Evolutionary conservation across 2,329 filamentous ascomycete genomes (phyloP).

Genomic region (Penicillium sp.): DNA sequence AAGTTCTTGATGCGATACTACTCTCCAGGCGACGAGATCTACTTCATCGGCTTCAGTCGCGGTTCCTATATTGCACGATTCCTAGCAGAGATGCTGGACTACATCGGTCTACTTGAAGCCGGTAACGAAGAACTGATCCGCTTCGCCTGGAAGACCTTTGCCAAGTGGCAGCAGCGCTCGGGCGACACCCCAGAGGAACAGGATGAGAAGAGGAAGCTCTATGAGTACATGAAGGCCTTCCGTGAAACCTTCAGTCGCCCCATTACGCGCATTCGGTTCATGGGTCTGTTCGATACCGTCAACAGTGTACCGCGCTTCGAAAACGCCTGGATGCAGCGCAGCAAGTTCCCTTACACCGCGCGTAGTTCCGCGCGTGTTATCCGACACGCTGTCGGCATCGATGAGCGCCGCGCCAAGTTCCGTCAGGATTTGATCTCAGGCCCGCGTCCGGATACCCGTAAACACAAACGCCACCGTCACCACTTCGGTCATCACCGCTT

Average conservation of each 20-base stretch:
- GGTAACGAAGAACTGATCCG: conserved; percentile 85
- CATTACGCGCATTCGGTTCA: conserved; percentile 72
- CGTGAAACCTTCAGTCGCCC: conserved; percentile 80
- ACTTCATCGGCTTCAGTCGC: conserved; percentile 74
- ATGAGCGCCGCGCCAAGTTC: conserved; percentile 63
- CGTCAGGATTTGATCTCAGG: conserved; percentile 61
- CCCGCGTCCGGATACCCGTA: conserved; percentile 30
- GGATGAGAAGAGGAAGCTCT: conserved; percentile 56
- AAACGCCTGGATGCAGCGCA: conserved; percentile 71
- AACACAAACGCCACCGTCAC: conserved; percentile 22
- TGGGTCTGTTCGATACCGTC: conserved; percentile 82
- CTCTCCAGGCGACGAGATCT: conserved; percentile 62
- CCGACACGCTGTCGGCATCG: conserved; percentile 62
- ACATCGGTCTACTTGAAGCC: conserved; percentile 76
- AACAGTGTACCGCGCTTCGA: conserved; percentile 81
- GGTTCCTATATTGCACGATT: conserved; percentile 76
- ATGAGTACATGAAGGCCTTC: conserved; percentile 77
- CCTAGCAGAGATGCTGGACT: conserved; percentile 82
- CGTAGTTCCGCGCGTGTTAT: conserved; percentile 59
- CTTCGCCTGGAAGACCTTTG: conserved; percentile 73
- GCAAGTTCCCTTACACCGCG: conserved; percentile 69
- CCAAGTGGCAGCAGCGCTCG: conserved; percentile 46
- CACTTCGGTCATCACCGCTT: conserved; percentile 21
- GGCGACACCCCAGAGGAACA: conserved; percentile 33
- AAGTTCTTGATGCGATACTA: conserved; percentile 78